phyloP scores from a whole-genome alignment of 2,329 filamentous ascomycete genomes.

The Ceratocystis ficicola region DNA sequence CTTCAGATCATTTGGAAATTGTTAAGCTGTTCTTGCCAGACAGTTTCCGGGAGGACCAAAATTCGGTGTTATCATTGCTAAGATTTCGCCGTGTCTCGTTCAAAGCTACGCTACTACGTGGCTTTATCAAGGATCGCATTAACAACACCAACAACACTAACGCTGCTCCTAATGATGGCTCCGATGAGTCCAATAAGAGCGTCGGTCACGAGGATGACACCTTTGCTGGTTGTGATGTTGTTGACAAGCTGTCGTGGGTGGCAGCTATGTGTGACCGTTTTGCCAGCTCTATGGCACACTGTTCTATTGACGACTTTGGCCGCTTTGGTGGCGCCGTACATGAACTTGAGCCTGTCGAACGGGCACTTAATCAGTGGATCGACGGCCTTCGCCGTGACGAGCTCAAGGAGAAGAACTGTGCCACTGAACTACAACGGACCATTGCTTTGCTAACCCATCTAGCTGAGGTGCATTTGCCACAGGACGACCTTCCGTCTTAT shows the following conservation, averaged over 20 bases:
- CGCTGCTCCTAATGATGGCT: constrained; percentile 3
- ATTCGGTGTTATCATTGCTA: constrained; percentile 78
- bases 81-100: constrained; percentile 79
- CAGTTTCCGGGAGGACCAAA: constrained; percentile 63
- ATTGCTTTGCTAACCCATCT: constrained; percentile 81
- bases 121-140: constrained; percentile 67
- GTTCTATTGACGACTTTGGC: constrained; percentile 64
- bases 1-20: constrained; percentile 75
- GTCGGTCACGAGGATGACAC: constrained; percentile 63
- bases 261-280: constrained; percentile 74
- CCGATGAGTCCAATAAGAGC: constrained; percentile 31
- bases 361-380: constrained; percentile 77
- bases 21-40: constrained; percentile 82
- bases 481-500: constrained; percentile 52
- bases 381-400: constrained; percentile 74
- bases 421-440: constrained; percentile 67
- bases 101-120: constrained; percentile 69
- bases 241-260: constrained; percentile 79
- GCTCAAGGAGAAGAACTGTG: constrained; percentile 70
- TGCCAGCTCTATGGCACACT: constrained; percentile 64
- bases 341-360: constrained; percentile 84
- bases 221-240: constrained; percentile 65
- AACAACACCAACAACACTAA: constrained; percentile 41
- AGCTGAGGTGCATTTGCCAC: constrained; percentile 63
- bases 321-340: constrained; percentile 68